Evolutionary conservation across 345 rosid species (phyloP).

Genomic region (Xanthoceras sorbifolium): DNA sequence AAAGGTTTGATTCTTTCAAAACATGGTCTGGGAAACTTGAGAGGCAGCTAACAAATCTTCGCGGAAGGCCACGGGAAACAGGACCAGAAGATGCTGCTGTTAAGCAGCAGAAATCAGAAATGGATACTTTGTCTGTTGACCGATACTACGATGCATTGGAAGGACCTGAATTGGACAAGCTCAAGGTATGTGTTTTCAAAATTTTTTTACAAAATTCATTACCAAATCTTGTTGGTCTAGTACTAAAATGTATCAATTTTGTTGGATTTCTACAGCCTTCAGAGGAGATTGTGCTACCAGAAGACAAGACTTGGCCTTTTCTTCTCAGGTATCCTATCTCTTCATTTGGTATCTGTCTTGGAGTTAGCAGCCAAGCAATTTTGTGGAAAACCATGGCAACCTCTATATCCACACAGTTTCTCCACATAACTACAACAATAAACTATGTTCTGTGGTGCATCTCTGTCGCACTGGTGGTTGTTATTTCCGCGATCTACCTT

Average conservation of each 20-base stretch:
- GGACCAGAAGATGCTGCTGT: slow-evolving; percentile 26
- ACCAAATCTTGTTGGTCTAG: neutral
- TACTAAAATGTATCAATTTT: neutral
- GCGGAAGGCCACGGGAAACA: slow-evolving; percentile 46
- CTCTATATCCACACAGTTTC: slow-evolving; percentile 62
- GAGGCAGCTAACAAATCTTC: slow-evolving; percentile 66
- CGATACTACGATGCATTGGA: slow-evolving; percentile 80
- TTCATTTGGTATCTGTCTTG: slow-evolving; percentile 89
- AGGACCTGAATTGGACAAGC: slow-evolving; percentile 89
- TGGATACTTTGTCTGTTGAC: slow-evolving; percentile 59
- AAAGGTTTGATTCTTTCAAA: slow-evolving; percentile 74
- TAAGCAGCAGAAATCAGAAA: slow-evolving; percentile 35
- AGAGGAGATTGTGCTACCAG: slow-evolving; percentile 76
- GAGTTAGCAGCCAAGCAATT: slow-evolving; percentile 88
- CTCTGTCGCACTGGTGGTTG: slow-evolving; percentile 48
- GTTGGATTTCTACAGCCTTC: slow-evolving; percentile 43
- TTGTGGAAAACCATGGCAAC: slow-evolving; percentile 85
- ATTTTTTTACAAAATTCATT: neutral
- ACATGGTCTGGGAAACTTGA: slow-evolving; percentile 90
- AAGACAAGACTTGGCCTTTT: slow-evolving; percentile 85
- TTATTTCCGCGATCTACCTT: slow-evolving; percentile 57
- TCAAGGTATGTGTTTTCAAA: slow-evolving; percentile 58
- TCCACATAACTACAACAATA: slow-evolving; percentile 47
- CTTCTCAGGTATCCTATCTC: slow-evolving; percentile 77
- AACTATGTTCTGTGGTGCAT: slow-evolving; percentile 75